Base-by-base conservation (phyloP, 495 filamentous ascomycete genomes). In the Alectoria sarmentosa region DNA sequence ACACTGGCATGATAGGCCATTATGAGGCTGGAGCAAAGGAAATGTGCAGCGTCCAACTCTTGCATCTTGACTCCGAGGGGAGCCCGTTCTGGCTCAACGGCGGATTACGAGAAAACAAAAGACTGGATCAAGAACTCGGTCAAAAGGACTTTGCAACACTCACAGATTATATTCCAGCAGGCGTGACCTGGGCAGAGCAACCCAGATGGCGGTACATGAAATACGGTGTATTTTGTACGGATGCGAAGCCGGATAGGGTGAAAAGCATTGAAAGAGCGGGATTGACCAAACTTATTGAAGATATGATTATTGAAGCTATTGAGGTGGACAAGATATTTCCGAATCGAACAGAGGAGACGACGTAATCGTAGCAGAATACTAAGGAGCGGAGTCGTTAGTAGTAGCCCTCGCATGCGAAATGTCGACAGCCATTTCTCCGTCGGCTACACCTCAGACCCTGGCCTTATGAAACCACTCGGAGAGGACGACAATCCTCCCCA, bases 41-140 rank as follows among this genome's bases (percentile, higher is more conserved):
- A 34, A 55, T 55, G 52, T 55, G 52, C 30, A 55, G 52, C 52
- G 52, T 34, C 17, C 52, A 55, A 34, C 52, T 55, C 52, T 21
- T 55, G 17, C 52, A 55, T n/a, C 52, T 55, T 17, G 52, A 55
- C 15, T 55, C 52, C 30, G 34, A 55, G 10, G 52, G 52, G 17
- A 36, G 17, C 28, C 52, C 38, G 32, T 60, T 60, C 19, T 60
- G 58, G 58, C 41, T 60, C 0, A 60, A 60, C 13, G 58, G 58
- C 4, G 41, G 58, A 15, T 46, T 60, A 15, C 32, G 58, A 60
- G 41, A 60, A n/a, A 60, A 60, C 36, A 60, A 60, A 26, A 55
- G 52, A 30, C 28, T 46, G 23, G 41, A 39, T 32, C 37, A 60
- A n/a, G 58, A 60, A 10, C 14, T 39, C 17, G 52, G 52, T 34